Conservation (phyloP, 1,139 yeast species). For the Yamadazyma pseudoaaseri region DNA sequence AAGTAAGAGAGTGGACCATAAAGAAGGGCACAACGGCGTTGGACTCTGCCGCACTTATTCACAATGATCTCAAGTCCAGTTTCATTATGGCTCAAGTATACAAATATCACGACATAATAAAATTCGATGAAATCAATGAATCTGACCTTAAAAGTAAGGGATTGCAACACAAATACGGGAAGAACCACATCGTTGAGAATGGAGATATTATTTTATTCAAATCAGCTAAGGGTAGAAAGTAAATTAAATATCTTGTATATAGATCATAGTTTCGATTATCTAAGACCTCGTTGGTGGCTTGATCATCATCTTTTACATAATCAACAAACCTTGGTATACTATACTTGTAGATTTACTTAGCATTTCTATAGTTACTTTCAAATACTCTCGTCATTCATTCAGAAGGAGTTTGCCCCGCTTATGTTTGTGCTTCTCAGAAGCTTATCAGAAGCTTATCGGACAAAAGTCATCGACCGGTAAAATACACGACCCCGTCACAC, state of each 20-base stretch:
- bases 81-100: slow-evolving; percentile 86
- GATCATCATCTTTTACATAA: too few species aligned
- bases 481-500: slow-evolving; percentile 1
- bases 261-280: background rate
- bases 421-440: background rate
- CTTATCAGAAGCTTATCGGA: background rate
- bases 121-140: slow-evolving; percentile 41
- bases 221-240: slow-evolving; percentile 39
- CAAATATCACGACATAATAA: slow-evolving; percentile 67
- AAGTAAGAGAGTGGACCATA: slow-evolving; percentile 91
- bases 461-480: background rate
- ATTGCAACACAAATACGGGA: slow-evolving; percentile 61
- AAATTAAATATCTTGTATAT: background rate
- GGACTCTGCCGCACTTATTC: slow-evolving; percentile 92
- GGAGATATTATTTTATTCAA: slow-evolving; percentile 73
- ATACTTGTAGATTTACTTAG: too few species aligned
- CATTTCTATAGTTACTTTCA: too few species aligned
- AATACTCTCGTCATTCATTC: too few species aligned
- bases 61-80: slow-evolving; percentile 81
- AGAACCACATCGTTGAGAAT: slow-evolving; percentile 70
- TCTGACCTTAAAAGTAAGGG: slow-evolving; percentile 45
- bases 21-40: slow-evolving; percentile 79
- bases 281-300: too few species aligned
- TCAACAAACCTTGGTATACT: too few species aligned
- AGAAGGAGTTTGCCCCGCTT: too few species aligned